Evolutionary conservation across 106 monocot genomes (phyloP), one percentile per base, ranked within the genome.

Genomic region (Iris macrosiphon): DNA sequence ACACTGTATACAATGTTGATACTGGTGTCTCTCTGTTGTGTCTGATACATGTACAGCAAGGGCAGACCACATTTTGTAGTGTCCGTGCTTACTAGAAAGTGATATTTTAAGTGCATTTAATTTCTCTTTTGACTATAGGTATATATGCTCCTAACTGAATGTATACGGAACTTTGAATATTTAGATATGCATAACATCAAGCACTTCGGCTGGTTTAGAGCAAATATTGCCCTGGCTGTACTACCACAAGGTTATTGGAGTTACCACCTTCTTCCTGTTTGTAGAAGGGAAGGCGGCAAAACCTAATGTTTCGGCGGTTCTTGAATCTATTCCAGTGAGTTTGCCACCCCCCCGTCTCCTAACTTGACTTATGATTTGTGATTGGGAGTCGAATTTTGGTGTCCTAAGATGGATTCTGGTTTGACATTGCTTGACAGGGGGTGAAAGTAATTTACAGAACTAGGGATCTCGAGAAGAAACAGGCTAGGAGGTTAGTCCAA

Each of bases 151-250:
- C 34, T 6, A 35, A 35, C 34, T 35, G 28, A 4, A 50, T 15
- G 26, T n/a, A n/a, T 50, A 30, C 21, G 50, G 11, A n/a, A 29
- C 14, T 50, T 29, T 29, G 21, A 19, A 16, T 30, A 28, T 70
- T 59, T 72, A 96, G 96, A 86, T 96, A 72, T 83, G 86, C 48
- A 80, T 96, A 55, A 80, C 79, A 46, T 71, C 90, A 31, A 96
- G 79, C 62, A 96, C 96, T 59, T 96, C 96, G 16, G 90, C 82
- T 35, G 69, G 82, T 70, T 67, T 96, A 47, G 90, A 96, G 31
- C 96, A 96, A 72, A 86, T 96, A 51, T 55, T 96, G n/a, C 96
- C 90, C 25, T 96, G 96, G 96, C 33, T 96, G 23, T 96, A 74
- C 55, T 96, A 83, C 52, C 96, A 96, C 66, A 96, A 90, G 61